Evolutionary conservation across 169 alveolate genomes (phyloP), one percentile per base, ranked within the genome.

Genomic region (Cryptosporidium andersoni): DNA sequence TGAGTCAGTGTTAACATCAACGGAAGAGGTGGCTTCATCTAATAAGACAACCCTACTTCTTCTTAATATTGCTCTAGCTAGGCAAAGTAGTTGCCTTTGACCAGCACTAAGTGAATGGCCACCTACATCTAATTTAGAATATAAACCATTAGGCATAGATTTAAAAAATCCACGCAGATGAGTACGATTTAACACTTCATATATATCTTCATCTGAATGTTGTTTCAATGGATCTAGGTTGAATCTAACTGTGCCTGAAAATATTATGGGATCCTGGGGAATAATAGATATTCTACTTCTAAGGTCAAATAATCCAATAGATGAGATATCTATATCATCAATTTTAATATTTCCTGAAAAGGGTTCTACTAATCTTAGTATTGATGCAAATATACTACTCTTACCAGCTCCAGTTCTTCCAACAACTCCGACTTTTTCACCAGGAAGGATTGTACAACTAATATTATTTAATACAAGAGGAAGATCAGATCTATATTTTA

Each of bases 391-490:
- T 51, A 95, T 80, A 39, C 97, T 88, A 42, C 95, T 90, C 80
- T 95, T 95, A 1, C 98, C 98, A 16, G 95, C 91, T 37, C 98
- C 98, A 34, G 96, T 95, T 90, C 96, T 91, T 49, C 98, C 98
- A 51, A 93, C 95, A 64, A 95, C 90, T 12, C 97, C 98, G 52
- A 95, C 90, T 64, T 93, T 91, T 74, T 85, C 88, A n/a, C 91
- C 92, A 4, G 90, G 85, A 2, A 53, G 56, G 6, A 93, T 81
- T 4, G 66, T 64, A 39, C 93, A 85, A 51, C 88, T 90, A 16
- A 95, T 68, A 25, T 85, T 66, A 49, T 90, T 67, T 65, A 94
- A 62, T 11, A 89, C 94, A 48, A 88, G 85, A 3, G 92, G 92
- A 9, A 81, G 53, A 40, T 81, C 88, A 39, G 90, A 88, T 48